phyloP scores from a whole-genome alignment of 441 rosid species.

The Gossypium gossypioides region DNA sequence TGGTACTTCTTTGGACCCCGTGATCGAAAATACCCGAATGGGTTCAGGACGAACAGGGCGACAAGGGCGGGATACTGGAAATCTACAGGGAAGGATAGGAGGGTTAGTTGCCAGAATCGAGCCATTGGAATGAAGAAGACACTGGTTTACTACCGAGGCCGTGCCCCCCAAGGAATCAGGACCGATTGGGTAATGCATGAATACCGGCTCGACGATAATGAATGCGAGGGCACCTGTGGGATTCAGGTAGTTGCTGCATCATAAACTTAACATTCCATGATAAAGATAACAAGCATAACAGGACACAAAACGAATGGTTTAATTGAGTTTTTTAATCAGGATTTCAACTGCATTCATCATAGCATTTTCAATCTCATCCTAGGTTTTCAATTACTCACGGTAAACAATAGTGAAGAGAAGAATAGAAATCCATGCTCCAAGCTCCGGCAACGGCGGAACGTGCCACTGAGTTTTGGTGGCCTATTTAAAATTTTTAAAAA shows the following conservation, averaged over 20 bases:
- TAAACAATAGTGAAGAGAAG: too few relatives aligned
- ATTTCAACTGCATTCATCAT: too few relatives aligned
- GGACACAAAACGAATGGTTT: neutral
- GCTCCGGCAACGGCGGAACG: too few relatives aligned
- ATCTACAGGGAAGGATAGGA: constrained; percentile 79
- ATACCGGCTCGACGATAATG: constrained; percentile 78
- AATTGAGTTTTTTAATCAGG: too few relatives aligned
- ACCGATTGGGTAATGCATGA: constrained; percentile 96
- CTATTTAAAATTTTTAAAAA: too few relatives aligned
- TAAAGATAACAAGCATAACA: neutral
- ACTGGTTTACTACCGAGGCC: constrained; percentile 70
- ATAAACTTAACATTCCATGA: neutral
- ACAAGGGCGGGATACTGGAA: constrained; percentile 89
- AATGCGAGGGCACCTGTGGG: constrained; percentile 59
- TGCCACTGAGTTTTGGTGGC: too few relatives aligned
- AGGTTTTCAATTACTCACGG: too few relatives aligned
- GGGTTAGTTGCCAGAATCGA: constrained; percentile 50
- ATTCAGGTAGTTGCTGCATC: constrained; percentile 53
- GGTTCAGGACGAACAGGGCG: constrained; percentile 80
- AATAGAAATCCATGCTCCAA: too few relatives aligned
- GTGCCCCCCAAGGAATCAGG: constrained; percentile 81
- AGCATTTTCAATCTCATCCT: too few relatives aligned
- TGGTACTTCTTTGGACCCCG: constrained; percentile 94
- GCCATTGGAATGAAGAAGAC: constrained; percentile 92
- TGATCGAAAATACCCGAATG: constrained; percentile 81